Base-by-base conservation (phyloP, 176 grass and related monocot genomes). In the maize (Zea mays) region DNA sequence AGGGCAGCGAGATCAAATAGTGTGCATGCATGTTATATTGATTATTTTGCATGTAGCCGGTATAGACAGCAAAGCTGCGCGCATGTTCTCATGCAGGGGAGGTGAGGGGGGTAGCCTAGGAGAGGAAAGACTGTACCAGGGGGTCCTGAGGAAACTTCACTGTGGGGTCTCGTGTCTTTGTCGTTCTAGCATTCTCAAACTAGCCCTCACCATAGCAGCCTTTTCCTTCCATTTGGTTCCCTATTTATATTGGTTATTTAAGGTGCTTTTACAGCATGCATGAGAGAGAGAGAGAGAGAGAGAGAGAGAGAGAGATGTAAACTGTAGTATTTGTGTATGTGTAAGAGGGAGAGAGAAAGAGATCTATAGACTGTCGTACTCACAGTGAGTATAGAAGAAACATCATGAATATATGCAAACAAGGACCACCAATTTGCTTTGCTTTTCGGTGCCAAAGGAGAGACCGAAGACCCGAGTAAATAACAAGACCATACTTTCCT, bases 401-500 rank as follows among this genome's bases (percentile, higher is more conserved):
- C 85, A 87, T 87, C 79, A 85, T 93, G 85, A 90, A 87, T 72
- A 90, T 82, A 80, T 86, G 76, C 79, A 93, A 85, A 87, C 88
- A 82, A 93, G 88, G 88, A 90, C 91, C 85, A 93, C 85, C 72
- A 82, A 82, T 93, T 93, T 81, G 69, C 82, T 90, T 85, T 83
- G 75, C 71, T 86, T 90, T 86, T 57, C 49, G 88, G 85, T 45
- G 71, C 80, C 81, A 90, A 90, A 88, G 82, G 82, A 73, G 73
- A 80, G 83, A 62, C 57, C 87, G 85, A 92, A 82, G 85, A 88
- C 89, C 85, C 88, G 69, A 74, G 88, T 92, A 86, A 85, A 88
- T 27, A 86, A 97, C 93, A 97, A 90, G 87, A 86, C 83, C 82
- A 90, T 72, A 81, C 87, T 96, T 96, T 96, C 87, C 67, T 87